Conservation (phyloP, 1,284 basidiomycete species). For the Naganishia sp. region DNA sequence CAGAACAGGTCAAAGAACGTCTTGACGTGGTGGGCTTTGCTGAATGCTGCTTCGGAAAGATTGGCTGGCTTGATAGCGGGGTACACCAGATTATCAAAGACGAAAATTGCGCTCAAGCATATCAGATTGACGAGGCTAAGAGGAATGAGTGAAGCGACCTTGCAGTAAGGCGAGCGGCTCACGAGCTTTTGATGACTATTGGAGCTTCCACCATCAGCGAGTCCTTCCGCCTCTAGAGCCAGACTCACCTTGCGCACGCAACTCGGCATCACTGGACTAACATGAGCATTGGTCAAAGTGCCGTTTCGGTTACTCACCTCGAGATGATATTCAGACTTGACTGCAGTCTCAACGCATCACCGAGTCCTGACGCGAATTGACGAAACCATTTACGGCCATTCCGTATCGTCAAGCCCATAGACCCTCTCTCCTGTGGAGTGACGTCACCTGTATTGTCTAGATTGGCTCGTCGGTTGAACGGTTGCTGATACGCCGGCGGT, state of each 20-base stretch:
- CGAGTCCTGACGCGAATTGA: constrained; percentile 35
- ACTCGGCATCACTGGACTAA: constrained; percentile 46
- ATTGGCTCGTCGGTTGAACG: constrained; percentile 1
- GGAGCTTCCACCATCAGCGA: constrained; percentile 10
- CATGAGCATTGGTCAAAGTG: not conserved
- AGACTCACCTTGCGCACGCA: constrained; percentile 39
- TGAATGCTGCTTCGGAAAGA: constrained; percentile 27
- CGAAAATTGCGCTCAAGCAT: constrained; percentile 48
- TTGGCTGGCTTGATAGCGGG: constrained; percentile 38
- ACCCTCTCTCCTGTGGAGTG: not conserved
- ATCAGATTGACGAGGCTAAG: constrained; percentile 52
- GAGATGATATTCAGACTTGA: constrained; percentile 47
- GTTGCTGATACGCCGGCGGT: constrained; percentile 23
- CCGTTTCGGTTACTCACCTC: constrained; percentile 42
- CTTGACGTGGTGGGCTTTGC: constrained; percentile 43
- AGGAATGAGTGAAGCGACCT: not conserved
- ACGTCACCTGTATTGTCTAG: not conserved
- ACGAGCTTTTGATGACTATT: constrained; percentile 49
- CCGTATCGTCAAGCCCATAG: not conserved
- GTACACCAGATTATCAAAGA: constrained; percentile 48
- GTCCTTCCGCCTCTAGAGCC: not conserved
- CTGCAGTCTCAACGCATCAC: constrained; percentile 44
- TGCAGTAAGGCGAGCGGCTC: constrained; percentile 22
- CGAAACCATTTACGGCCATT: constrained; percentile 12
- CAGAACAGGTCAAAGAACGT: constrained; percentile 52